Base-by-base conservation (phyloP, 1,139 yeast genomes). In the Nadsonia commutata region DNA sequence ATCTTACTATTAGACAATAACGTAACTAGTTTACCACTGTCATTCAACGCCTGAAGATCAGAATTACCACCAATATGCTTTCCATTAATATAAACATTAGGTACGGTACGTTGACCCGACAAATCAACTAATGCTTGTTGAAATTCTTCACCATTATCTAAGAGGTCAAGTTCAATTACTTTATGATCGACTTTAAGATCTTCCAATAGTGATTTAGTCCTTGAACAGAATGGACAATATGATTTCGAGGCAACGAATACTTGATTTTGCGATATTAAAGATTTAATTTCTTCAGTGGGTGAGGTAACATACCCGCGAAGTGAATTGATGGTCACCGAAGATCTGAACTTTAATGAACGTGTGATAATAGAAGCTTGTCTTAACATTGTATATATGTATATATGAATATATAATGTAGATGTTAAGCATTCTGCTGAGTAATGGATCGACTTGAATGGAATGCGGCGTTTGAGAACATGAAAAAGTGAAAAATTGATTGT, bases 61-160 rank as follows among this genome's bases (percentile, higher is more conserved):
- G 88, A 79, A 72, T 85, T 83, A 48, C 98, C 98, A 49, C 98
- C 98, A 56, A 90, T 76, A 67, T 85, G 95, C 65, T 84, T 72
- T 47, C 95, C 95, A 43, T 72, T 78, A 60, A 90, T 86, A 65
- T 80, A 86, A 51, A 90, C 74, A 63, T 82, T 88, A 50, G 98
- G 98, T 47, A 90, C 97, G 36, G 96, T 85, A 53, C 76, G 72
- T 68, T 90, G 97, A 49, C 95, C 94, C 37, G 94, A 80, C 50
- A 85, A 62, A 57, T 80, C 78, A 40, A 58, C 60, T 50, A 90
- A 71, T 46, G 93, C 94, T 42, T 71, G 80, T 66, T 90, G 97
- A 53, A 88, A 75, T 16, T 71, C 80, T 17, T 60, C 57, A 38
- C 86, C 88, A 42, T 79, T 78, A 18, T 56, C 53, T 38, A 48